Base-by-base conservation (phyloP, 805 yeast species). In the Candida krabiensis region DNA sequence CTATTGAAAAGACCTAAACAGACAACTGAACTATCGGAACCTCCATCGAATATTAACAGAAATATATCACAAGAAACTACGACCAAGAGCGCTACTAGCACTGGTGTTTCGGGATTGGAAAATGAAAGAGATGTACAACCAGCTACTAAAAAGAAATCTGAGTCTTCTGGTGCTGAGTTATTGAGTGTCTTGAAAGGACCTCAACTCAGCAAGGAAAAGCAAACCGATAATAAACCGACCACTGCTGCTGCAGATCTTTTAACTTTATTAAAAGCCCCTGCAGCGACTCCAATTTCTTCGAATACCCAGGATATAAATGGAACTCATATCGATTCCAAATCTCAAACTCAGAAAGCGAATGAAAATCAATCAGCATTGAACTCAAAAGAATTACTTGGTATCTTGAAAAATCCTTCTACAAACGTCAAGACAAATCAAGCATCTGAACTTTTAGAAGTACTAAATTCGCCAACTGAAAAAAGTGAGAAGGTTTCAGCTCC, bases 101-200 rank as follows among this genome's bases (percentile, higher is more conserved):
- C n/a, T n/a, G n/a, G n/a, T n/a, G n/a, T n/a, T n/a, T n/a, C n/a
- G n/a, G n/a, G n/a, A n/a, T n/a, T n/a, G n/a, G n/a, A n/a, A n/a
- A n/a, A n/a, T n/a, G n/a, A n/a, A n/a, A n/a, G n/a, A n/a, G n/a
- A n/a, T n/a, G n/a, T n/a, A n/a, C 8, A 28, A 33, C 13, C 18
- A 30, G n/a, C 17, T 33, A 34, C 34, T 34, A 14, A 38, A 25
- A 11, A 26, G 39, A 19, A 27, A 6, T 14, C 34, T n/a, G 26
- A 37, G 9, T 19, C 38, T 7, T 13, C 28, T 14, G 37, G 37
- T 12, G 35, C 44, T n/a, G 43, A 40, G 15, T 28, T 43, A 8
- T 28, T 44, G 34, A 44, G 36, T 14, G 43, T 50, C 16, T 30
- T 46, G 29, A 48, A 43, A 34, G 34, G 37, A 17, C 38, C 47